These are phyloP conservation scores for Heterotrichella gracilis DNA, from an alignment of 352 stramenopile species.

Conservation along the genomic window DNA sequence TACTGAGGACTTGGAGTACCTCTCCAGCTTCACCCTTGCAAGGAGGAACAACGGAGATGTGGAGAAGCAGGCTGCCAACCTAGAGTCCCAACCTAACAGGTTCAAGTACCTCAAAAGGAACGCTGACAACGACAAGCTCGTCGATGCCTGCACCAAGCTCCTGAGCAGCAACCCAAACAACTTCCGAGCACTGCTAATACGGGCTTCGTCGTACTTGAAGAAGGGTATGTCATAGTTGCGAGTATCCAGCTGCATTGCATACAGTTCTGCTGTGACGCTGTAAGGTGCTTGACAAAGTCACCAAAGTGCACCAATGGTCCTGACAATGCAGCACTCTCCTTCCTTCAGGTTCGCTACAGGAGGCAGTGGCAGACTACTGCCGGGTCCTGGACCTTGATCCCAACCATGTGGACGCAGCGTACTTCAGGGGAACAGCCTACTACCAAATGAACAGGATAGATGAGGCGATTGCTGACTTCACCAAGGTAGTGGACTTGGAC, in stretches of 20 bases:
- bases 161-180: constrained; percentile 25
- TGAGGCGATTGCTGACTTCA: constrained; percentile 38
- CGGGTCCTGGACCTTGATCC: constrained; percentile 33
- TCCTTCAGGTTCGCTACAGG: constrained; percentile 30
- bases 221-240: too few species aligned
- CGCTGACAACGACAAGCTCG: too few species aligned
- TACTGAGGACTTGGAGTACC: too few species aligned
- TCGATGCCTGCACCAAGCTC: too few species aligned
- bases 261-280: constrained; percentile 13
- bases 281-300: constrained; percentile 22
- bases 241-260: too few species aligned
- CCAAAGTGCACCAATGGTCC: constrained; percentile 22
- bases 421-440: constrained; percentile 34
- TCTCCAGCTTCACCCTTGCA: too few species aligned
- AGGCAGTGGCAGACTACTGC: constrained; percentile 39
- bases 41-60: too few species aligned
- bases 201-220: constrained; percentile 38
- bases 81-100: too few species aligned
- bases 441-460: constrained; percentile 34
- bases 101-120: too few species aligned
- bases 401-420: constrained; percentile 43
- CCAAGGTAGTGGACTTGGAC: constrained; percentile 32
- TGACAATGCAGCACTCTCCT: background rate
- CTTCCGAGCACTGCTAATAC: constrained; percentile 31
- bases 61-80: too few species aligned